Base-by-base conservation (phyloP, 2,329 filamentous ascomycete genomes). In the Amauroascus verrucosus region DNA sequence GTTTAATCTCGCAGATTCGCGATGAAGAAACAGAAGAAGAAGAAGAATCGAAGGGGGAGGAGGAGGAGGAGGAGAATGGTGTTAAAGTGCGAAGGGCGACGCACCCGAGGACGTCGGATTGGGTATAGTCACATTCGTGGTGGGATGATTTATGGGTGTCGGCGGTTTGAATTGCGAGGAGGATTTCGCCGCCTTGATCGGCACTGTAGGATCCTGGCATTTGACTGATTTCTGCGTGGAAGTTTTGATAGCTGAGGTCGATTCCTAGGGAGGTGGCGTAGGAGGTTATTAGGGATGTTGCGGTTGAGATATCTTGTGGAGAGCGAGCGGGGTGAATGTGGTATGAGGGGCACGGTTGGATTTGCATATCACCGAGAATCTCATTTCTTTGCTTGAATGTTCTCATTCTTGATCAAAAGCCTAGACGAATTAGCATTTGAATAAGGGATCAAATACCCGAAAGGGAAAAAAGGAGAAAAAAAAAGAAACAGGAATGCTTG, bases 161-260 rank as follows among this genome's bases (percentile, higher is more conserved):
- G n/a, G n/a, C n/a, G n/a, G n/a, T n/a, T n/a, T 45, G 18, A 26
- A 49, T 47, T 13, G 49, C 48, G 11, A 56, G 48, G 13, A 57
- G n/a, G 28, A 55, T 47, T 18, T 56, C 57, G 16, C 56, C 56
- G 16, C 46, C 46, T 6, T 41, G 7, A 2, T 55, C 48, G 14
- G 53, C 62, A 0, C 70, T 63, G 61, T 82, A 82, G 61, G 75
- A 75, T 1, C 78, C 79, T 0, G 80, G 79, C 14, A 83, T 65
- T 7, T 63, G 67, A 6, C 70, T 65, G 18, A 83, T 67, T 62
- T 83, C 80, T 8, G 68, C 61, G 8, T 70, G 61, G 64, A 81
- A 82, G 55, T 72, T 68, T 63, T 83, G 79, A 60, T 79, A 83
- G 9, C 71, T 69, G 33, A 82, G 75, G 58, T 80, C 78, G 49